Evolutionary conservation across 1,139 yeast species (phyloP).

Genomic region (Spathaspora sp.): DNA sequence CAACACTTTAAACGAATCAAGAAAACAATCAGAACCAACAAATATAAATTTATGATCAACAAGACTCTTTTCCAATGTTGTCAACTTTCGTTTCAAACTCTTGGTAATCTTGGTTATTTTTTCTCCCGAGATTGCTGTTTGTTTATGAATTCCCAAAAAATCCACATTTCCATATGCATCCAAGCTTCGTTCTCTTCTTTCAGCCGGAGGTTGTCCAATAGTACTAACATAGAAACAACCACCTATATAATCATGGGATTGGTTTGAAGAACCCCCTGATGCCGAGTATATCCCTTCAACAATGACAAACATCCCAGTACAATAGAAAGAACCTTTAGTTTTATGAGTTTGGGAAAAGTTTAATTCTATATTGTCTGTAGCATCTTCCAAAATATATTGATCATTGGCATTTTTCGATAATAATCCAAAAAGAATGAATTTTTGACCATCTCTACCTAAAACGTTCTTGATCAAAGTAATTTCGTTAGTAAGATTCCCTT

Average conservation of each 20-base stretch:
- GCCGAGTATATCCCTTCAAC: constrained; percentile 84
- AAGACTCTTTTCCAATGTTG: constrained; percentile 55
- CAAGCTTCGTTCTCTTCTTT: constrained; percentile 61
- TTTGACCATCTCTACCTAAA: constrained; percentile 77
- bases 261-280: constrained; percentile 45
- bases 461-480: constrained; percentile 80
- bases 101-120: constrained; percentile 54
- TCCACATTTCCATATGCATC: constrained; percentile 80
- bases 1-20: constrained; percentile 58
- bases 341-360: constrained; percentile 67
- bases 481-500: constrained; percentile 37
- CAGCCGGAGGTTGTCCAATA: constrained; percentile 88
- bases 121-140: constrained; percentile 31
- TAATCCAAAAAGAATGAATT: constrained; percentile 78
- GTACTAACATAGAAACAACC: constrained; percentile 70
- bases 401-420: constrained; percentile 66
- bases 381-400: constrained; percentile 74
- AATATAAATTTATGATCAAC: constrained; percentile 59
- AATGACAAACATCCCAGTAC: constrained; percentile 76
- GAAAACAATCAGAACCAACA: constrained; percentile 69
- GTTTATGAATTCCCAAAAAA: constrained; percentile 64
- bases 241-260: constrained; percentile 32
- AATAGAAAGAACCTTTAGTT: constrained; percentile 66
- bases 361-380: constrained; percentile 73
- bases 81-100: constrained; percentile 54